Evolutionary conservation across 352 stramenopile species (phyloP).

Genomic region (Pythium vanterpoolii): DNA sequence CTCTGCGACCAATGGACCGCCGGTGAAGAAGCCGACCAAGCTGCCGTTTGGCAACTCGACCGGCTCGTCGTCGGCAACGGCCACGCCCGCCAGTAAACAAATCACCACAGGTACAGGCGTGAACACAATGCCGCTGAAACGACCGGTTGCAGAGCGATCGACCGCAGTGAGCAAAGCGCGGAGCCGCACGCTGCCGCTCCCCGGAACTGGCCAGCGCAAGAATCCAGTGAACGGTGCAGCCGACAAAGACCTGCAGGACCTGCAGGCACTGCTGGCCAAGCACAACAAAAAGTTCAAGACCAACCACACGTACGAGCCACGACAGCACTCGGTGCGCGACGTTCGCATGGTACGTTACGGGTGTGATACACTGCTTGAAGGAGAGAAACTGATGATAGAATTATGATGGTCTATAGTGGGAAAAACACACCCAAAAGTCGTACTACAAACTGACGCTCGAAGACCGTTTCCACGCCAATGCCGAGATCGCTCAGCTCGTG

Average conservation of each 20-base stretch:
- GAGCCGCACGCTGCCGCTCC: constrained; percentile 1
- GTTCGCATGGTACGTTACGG: constrained; percentile 48
- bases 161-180: background rate
- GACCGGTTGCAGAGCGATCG: background rate
- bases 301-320: constrained; percentile 70
- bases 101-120: no score
- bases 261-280: constrained; percentile 52
- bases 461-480: constrained; percentile 57
- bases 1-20: background rate
- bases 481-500: constrained; percentile 60
- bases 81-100: background rate
- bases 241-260: constrained; percentile 30
- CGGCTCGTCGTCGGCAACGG: background rate
- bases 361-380: background rate
- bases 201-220: background rate
- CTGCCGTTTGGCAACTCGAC: constrained; percentile 22
- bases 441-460: constrained; percentile 68
- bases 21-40: constrained; percentile 15
- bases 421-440: constrained; percentile 56
- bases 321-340: constrained; percentile 72
- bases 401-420: constrained; percentile 43
- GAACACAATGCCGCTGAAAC: constrained; percentile 6
- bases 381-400: background rate
- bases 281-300: constrained; percentile 84
- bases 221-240: no score